A percentile compares a stretch with the other conserved stretches of the same genome.
These are phyloP conservation scores for Barbarea vulgaris DNA, from an alignment of 345 rosid genomes.

Conservation along the genomic window DNA sequence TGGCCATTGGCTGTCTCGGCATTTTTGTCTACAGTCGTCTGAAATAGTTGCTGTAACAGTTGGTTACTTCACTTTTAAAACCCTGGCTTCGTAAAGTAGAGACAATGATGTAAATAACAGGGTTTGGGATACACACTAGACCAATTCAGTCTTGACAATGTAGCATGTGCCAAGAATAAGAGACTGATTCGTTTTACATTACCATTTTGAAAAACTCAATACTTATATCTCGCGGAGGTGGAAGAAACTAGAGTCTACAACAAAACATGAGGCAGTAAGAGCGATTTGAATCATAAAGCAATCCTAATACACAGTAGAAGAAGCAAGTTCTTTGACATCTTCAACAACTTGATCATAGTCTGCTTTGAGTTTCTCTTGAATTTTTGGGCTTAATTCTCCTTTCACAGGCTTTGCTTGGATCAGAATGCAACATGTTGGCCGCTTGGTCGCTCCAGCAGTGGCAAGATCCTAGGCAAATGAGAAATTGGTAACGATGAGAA, in stretches of 20 bases:
- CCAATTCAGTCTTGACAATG: slow-evolving; percentile 26
- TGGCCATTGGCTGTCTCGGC: slow-evolving; percentile 71
- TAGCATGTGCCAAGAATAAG: slow-evolving; percentile 13
- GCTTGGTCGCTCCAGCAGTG: slow-evolving; percentile 82
- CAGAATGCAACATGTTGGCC: slow-evolving; percentile 90
- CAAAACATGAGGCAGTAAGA: slow-evolving; percentile 1
- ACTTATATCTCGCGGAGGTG: neutral
- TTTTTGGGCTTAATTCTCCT: slow-evolving; percentile 68
- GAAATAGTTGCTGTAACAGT: slow-evolving; percentile 30
- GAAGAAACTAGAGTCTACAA: slow-evolving; percentile 12
- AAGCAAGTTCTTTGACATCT: slow-evolving; percentile 59
- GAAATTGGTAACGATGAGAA: neutral
- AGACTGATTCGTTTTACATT: slow-evolving; percentile 29
- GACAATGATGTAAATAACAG: slow-evolving; percentile 35
- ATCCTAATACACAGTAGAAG: slow-evolving; percentile 48
- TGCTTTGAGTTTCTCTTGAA: slow-evolving; percentile 62
- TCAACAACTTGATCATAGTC: slow-evolving; percentile 59
- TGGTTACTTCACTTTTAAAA: slow-evolving; percentile 1
- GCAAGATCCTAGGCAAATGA: slow-evolving; percentile 70
- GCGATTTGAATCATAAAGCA: neutral
- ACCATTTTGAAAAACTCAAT: neutral
- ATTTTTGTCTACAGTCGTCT: slow-evolving; percentile 41
- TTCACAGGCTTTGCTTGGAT: slow-evolving; percentile 69
- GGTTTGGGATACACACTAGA: slow-evolving; percentile 24
- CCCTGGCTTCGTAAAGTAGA: neutral